phyloP scores from a whole-genome alignment of 352 stramenopile genomes.

The Phytophthora ohioensis region DNA sequence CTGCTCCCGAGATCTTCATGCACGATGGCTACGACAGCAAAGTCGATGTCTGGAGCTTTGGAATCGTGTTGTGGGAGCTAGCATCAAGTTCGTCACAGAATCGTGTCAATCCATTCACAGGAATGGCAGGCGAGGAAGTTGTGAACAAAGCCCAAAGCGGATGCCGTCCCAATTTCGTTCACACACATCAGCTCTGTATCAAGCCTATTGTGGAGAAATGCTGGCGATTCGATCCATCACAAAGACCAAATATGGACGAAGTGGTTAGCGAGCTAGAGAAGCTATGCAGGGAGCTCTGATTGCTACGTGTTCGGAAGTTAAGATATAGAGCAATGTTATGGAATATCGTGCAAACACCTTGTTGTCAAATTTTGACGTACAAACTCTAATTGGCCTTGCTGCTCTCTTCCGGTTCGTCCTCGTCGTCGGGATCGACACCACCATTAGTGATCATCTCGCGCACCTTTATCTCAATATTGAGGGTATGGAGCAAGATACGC shows the following conservation, averaged over 20 bases:
- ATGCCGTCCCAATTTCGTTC: slow-evolving; percentile 24
- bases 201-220: slow-evolving; percentile 36
- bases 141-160: slow-evolving; percentile 33
- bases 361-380: slow-evolving; percentile 1
- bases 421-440: slow-evolving; percentile 25
- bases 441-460: slow-evolving; percentile 51
- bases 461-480: slow-evolving; percentile 72
- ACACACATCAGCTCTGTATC: slow-evolving; percentile 21
- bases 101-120: slow-evolving; percentile 42
- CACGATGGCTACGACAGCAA: slow-evolving; percentile 48
- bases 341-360: neutral
- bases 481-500: slow-evolving; percentile 76
- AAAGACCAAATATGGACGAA: slow-evolving; percentile 37
- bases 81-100: slow-evolving; percentile 7
- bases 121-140: slow-evolving; percentile 41
- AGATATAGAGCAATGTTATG: neutral
- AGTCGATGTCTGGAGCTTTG: slow-evolving; percentile 61
- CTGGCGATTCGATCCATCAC: slow-evolving; percentile 39
- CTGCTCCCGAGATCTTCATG: slow-evolving; percentile 55
- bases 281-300: slow-evolving; percentile 7
- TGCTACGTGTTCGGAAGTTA: too few relatives aligned
- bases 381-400: slow-evolving; percentile 13
- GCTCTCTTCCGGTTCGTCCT: slow-evolving; percentile 20
- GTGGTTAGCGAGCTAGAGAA: slow-evolving; percentile 28
- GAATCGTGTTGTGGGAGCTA: slow-evolving; percentile 57